phyloP scores from a whole-genome alignment of 2,329 filamentous ascomycete species.

The Arthrobotrys sphaeroides region DNA sequence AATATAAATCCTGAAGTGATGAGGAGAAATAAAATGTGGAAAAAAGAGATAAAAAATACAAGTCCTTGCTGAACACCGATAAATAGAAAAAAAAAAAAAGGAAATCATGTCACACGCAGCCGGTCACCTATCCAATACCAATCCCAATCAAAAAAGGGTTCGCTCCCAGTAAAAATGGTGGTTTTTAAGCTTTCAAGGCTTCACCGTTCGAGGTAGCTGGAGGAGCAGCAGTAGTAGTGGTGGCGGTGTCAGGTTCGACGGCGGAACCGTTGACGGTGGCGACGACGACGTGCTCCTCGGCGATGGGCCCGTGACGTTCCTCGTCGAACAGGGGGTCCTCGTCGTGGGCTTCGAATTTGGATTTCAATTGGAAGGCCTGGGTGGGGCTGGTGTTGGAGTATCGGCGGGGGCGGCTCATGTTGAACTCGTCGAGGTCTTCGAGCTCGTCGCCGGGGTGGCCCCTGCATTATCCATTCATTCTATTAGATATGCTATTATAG shows the following conservation, averaged over 20 bases:
- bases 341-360: constrained; percentile 94
- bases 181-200: constrained; percentile 23
- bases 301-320: constrained; percentile 72
- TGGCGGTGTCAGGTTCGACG: no score
- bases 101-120: background rate
- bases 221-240: background rate
- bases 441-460: constrained; percentile 84
- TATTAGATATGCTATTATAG: background rate
- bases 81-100: constrained; percentile 48
- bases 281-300: constrained; percentile 12
- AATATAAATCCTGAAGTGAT: constrained; percentile 6
- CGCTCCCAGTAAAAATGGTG: no score
- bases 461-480: constrained; percentile 66
- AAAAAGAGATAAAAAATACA: constrained; percentile 26
- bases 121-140: background rate
- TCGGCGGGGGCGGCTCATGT: constrained; percentile 83
- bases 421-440: constrained; percentile 77
- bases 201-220: constrained; percentile 35
- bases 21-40: constrained; percentile 24
- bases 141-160: constrained; percentile 32
- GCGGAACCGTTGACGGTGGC: background rate
- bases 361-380: constrained; percentile 78
- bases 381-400: constrained; percentile 89
- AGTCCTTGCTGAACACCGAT: background rate
- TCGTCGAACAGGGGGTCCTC: constrained; percentile 93